Conservation (phyloP, 495 filamentous ascomycete species). For the Amphirosellinia nigrospora region DNA sequence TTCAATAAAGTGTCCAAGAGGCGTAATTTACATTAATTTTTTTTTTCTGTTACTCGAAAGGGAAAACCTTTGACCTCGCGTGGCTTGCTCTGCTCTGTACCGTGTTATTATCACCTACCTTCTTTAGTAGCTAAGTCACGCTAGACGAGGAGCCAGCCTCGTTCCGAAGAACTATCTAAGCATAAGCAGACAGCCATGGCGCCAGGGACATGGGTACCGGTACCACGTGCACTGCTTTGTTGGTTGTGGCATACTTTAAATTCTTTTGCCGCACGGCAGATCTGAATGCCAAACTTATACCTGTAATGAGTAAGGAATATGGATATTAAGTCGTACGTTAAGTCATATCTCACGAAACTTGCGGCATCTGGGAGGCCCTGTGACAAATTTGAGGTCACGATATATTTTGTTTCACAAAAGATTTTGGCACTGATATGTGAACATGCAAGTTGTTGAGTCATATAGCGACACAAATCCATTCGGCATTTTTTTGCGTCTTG, state of each 20-base stretch:
- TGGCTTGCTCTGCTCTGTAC: neutral
- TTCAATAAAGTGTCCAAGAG: no score
- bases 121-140: neutral
- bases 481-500: no score
- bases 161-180: neutral
- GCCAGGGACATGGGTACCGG: neutral
- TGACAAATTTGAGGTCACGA: neutral
- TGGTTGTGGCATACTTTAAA: no score
- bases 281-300: no score
- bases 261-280: no score
- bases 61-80: no score
- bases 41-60: no score
- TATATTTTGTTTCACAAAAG: neutral
- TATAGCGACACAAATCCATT: neutral
- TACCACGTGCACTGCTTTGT: no score
- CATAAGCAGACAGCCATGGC: neutral
- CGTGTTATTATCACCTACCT: neutral
- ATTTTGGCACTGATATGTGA: neutral
- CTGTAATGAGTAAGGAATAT: neutral
- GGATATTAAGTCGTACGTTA: no score
- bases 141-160: neutral
- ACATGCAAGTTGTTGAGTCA: neutral
- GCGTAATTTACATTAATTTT: neutral
- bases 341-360: no score
- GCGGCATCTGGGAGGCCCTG: no score